Evolutionary conservation across 2,329 filamentous ascomycete species (phyloP), one percentile per base, ranked within the genome.

Genomic region (Penicillium sp.): DNA sequence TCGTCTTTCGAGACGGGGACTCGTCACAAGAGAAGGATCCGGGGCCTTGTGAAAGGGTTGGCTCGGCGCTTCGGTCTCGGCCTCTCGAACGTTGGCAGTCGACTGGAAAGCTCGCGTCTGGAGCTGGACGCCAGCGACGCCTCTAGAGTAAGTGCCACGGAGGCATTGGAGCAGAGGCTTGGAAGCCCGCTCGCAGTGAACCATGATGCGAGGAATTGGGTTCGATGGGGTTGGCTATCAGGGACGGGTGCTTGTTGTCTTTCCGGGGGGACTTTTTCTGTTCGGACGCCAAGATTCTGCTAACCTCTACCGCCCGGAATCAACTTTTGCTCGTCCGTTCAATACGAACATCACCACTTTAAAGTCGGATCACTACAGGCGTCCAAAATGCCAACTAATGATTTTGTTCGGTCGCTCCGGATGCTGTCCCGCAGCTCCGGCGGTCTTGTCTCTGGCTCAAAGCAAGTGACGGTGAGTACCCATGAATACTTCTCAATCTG

Each of bases 21-120:
- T 85, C 42, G 84, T 81, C 24, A 90, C 88, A n/a, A 84, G 86
- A 58, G 83, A 79, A n/a, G 87, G 89, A 70, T 91, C 84, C 18
- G 74, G 75, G 16, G 70, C 64, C 60, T 71, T 75, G 67, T 77
- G 70, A 64, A 77, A 78, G 39, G 76, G 68, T 65, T 70, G 60
- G 53, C 63, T 72, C 56, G 68, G 57, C 22, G 64, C 49, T 62
- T 77, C 71, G 50, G 68, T 65, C 68, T 81, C 76, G 58, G 74
- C 66, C 61, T 80, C 78, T 65, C 79, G 77, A 54, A 68, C 66
- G 42, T 67, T 60, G 43, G 77, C 67, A 24, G 81, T 77, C 47
- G 77, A 77, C 52, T 79, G 79, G 61, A 84, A 79, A 62, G 76
- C 68, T 43, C 82, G 80, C 55, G 71, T 69, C 60, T 72, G 72